Percentiles rank a stretch among this genome's conserved stretches.
Evolutionary conservation across 352 stramenopile genomes (phyloP).

Genomic region (Lagenidium sp.): DNA sequence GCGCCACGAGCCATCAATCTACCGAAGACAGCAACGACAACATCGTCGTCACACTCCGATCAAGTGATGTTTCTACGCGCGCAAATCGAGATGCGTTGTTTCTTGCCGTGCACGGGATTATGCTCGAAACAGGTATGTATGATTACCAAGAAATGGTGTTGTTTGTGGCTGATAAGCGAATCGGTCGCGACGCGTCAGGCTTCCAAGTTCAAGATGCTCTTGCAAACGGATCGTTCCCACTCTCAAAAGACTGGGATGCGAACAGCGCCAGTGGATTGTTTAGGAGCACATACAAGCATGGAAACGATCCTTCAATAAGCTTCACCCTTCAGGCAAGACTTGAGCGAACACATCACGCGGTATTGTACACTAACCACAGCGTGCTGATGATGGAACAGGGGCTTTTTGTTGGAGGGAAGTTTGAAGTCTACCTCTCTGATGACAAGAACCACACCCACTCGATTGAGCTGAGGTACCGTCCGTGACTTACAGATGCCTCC

Average conservation of each 20-base stretch:
- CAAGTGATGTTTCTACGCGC: conserved; percentile 35
- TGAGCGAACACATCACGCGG: not conserved
- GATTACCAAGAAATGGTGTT: not conserved
- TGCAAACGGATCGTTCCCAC: conserved; percentile 15
- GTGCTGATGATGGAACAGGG: conserved; percentile 18
- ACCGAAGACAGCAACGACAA: conserved; percentile 30
- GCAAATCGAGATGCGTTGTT: conserved; percentile 56
- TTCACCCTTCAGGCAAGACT: conserved; percentile 54
- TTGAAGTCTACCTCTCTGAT: conserved; percentile 73
- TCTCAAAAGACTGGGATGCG: conserved; percentile 48
- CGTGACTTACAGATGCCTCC: no score
- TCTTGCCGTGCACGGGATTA: conserved; percentile 52
- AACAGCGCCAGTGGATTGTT: conserved; percentile 59
- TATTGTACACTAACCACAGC: not conserved
- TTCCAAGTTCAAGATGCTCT: conserved; percentile 21
- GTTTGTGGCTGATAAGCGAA: not conserved
- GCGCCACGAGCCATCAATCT: not conserved
- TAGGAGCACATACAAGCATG: conserved; percentile 39
- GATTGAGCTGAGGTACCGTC: conserved; percentile 60
- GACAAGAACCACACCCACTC: conserved; percentile 57
- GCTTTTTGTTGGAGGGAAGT: conserved; percentile 65
- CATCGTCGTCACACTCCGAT: conserved; percentile 27
- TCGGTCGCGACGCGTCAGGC: conserved; percentile 12
- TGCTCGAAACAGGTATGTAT: conserved; percentile 53
- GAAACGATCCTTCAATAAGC: conserved; percentile 30